These are phyloP conservation scores for Neurospora sp. DNA, from an alignment of 495 filamentous ascomycete species.

Conservation along the genomic window DNA sequence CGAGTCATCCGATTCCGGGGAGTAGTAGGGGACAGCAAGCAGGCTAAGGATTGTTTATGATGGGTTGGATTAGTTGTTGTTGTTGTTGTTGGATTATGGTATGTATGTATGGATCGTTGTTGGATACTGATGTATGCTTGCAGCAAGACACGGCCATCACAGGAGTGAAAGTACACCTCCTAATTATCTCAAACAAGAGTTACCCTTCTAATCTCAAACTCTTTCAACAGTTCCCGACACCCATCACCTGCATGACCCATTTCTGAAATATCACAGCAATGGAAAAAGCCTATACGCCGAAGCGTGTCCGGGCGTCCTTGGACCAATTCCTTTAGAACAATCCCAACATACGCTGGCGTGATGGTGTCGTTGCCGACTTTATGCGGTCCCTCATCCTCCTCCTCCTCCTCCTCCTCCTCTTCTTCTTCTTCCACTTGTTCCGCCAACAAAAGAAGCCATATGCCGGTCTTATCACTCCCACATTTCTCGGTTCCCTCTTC, in stretches of 20 bases:
- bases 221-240: background rate
- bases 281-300: background rate
- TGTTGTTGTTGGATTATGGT: background rate
- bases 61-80: background rate
- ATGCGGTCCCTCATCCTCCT: background rate
- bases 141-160: background rate
- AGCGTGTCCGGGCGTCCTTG: background rate
- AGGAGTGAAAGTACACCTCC: background rate
- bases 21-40: background rate
- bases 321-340: background rate
- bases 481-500: background rate
- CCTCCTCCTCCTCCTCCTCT: background rate
- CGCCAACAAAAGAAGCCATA: background rate
- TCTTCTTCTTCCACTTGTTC: background rate
- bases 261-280: background rate
- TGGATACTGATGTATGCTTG: background rate
- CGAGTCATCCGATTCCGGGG: background rate
- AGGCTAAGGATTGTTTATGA: background rate
- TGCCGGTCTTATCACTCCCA: background rate
- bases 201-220: background rate
- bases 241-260: background rate
- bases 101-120: background rate
- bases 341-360: background rate
- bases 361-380: no score
- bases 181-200: background rate